Base-by-base conservation (phyloP, 345 rosid species). In the Erucastrum elatum region DNA sequence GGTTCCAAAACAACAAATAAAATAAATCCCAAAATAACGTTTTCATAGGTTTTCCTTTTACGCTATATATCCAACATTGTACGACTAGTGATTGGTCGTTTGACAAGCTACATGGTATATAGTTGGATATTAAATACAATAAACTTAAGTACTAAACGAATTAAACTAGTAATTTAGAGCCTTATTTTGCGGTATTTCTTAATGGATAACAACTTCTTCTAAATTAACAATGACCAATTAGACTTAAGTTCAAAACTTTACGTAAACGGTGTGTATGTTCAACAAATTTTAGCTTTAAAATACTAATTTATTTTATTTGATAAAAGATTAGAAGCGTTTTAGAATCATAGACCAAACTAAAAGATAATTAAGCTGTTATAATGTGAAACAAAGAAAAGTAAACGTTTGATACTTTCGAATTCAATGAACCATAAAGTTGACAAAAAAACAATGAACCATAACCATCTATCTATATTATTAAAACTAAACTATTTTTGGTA, bases 331-430 rank as follows among this genome's bases (percentile, higher is more conserved):
- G 4, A 62, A 73, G 61, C 46, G 25, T 29, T 73, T 8, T 7
- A 33, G 26, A 64, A 15, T 16, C n/a, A 17, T 49, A 10, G 73
- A 58, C 11, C 21, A 56, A 26, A 35, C 3, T 34, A 51, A n/a
- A 37, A 56, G 37, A 75, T 2, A 30, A 30, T 41, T 13, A 44
- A 44, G 62, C 0, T 60, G 63, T 2, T 41, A 41, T 61, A 34
- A 33, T 63, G 69, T 63, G 80, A 64, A 77, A 51, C 80, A 53
- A 70, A 63, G 70, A 77, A 71, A 64, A 53, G 66, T 70, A 35
- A 35, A 70, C 44, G 59, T 53, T 1, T 5, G 8, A 35, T 37
- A 77, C 30, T 46, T 60, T 67, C 65, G 68, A 61, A 62, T 76
- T 60, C 49, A 41, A 41, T 10, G 49, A 41, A 41, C 49, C 49